phyloP scores from a whole-genome alignment of 2,329 filamentous ascomycete genomes.

The Paecilomyces variotii region DNA sequence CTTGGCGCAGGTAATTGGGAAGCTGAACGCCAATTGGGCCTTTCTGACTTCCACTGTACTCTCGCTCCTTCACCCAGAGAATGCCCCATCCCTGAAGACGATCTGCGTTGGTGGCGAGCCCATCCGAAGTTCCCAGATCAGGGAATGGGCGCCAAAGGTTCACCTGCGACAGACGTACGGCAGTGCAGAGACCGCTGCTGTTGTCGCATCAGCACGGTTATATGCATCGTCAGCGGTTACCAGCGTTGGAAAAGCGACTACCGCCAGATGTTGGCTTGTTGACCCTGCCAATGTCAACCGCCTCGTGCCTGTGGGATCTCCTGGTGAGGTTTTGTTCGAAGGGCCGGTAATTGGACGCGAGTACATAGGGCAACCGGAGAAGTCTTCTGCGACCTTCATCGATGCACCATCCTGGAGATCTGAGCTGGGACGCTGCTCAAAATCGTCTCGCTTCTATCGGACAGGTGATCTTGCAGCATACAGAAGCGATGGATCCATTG shows the following conservation, averaged over 20 bases:
- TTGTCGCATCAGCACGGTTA: conserved; percentile 20
- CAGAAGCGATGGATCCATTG: conserved; percentile 13
- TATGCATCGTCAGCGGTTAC: conserved; percentile 12
- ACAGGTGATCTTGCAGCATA: conserved; percentile 21
- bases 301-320: neutral
- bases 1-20: conserved; percentile 38
- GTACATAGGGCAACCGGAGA: conserved; percentile 16
- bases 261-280: conserved; percentile 30
- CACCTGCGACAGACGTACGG: conserved; percentile 32
- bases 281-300: conserved; percentile 10
- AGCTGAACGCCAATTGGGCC: conserved; percentile 42
- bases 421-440: neutral
- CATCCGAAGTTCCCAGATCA: conserved; percentile 15
- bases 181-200: conserved; percentile 27
- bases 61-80: conserved; percentile 25
- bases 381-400: conserved; percentile 14
- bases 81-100: conserved; percentile 29
- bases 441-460: conserved; percentile 12
- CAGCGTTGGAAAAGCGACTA: conserved; percentile 26
- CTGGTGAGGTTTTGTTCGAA: conserved; percentile 34
- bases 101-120: conserved; percentile 19
- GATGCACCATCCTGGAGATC: conserved; percentile 12
- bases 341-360: conserved; percentile 19
- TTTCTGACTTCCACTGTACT: conserved; percentile 52
- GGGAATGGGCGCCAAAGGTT: conserved; percentile 26